These are phyloP conservation scores for Botrytis medusae DNA, from an alignment of 2,329 filamentous ascomycete genomes.

Conservation along the genomic window DNA sequence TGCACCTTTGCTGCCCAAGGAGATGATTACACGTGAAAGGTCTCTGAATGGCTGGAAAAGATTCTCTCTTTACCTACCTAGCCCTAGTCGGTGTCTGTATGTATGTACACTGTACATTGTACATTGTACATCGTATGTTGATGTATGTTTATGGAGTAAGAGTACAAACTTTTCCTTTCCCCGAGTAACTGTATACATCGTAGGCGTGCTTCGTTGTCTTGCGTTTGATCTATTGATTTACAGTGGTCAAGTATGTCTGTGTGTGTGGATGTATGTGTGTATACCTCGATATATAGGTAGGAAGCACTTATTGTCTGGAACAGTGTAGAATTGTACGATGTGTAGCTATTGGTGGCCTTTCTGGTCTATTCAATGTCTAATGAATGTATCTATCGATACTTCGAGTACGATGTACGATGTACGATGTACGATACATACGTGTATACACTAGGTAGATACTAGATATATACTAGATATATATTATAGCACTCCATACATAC, in stretches of 20 bases:
- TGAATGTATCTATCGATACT: background rate
- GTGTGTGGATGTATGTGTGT: background rate
- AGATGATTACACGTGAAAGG: background rate
- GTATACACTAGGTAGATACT: background rate
- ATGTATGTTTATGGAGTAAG: background rate
- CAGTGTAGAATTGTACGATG: background rate
- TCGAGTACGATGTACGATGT: background rate
- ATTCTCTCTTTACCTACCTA: background rate
- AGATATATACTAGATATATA: background rate
- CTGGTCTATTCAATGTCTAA: background rate
- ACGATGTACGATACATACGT: too few relatives aligned
- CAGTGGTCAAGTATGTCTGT: background rate
- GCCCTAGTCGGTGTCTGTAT: background rate
- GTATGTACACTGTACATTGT: background rate
- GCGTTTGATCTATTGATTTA: background rate
- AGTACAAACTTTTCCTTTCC: background rate
- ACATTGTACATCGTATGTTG: background rate
- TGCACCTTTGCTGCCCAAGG: conserved; percentile 1
- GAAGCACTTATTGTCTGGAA: background rate
- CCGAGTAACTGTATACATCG: background rate
- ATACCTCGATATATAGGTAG: background rate
- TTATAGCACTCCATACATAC: background rate
- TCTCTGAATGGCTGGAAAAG: background rate
- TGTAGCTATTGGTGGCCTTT: background rate
- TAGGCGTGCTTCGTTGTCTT: background rate